Evolutionary conservation across 345 rosid species (phyloP).

Genomic region (Populus euphratica): DNA sequence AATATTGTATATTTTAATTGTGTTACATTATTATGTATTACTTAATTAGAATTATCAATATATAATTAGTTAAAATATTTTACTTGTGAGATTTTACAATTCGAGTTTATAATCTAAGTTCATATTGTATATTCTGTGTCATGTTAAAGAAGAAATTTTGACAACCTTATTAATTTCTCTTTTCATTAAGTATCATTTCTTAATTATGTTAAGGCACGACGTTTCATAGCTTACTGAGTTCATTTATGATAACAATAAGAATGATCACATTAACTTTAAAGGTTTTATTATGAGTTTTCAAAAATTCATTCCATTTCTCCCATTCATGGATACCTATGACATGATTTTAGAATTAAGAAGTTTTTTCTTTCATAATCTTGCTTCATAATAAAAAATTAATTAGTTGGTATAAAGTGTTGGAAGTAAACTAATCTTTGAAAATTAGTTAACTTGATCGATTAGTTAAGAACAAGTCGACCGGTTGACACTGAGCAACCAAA

Average conservation of each 20-base stretch:
- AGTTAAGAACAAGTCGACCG: rapidly evolving
- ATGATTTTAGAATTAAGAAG: not conserved
- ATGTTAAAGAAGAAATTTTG: no score
- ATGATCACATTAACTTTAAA: conserved; percentile 56
- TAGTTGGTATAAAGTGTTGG: no score
- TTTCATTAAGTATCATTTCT: not conserved
- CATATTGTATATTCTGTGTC: no score
- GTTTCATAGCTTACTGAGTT: conserved; percentile 76
- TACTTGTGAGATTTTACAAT: no score
- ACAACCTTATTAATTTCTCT: not conserved
- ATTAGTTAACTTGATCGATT: no score
- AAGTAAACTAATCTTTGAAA: no score
- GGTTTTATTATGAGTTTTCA: conserved; percentile 54
- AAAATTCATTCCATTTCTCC: not conserved
- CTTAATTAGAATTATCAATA: no score
- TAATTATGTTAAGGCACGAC: conserved; percentile 42
- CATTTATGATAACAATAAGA: conserved; percentile 47
- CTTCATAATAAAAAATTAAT: not conserved
- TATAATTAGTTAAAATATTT: no score
- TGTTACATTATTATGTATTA: no score
- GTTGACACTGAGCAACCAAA: rapidly evolving
- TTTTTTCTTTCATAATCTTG: not conserved
- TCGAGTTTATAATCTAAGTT: no score
- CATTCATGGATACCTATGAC: not conserved
- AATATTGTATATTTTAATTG: no score